Base-by-base conservation (phyloP, 805 yeast genomes). In the Candida vartiovaarae region DNA sequence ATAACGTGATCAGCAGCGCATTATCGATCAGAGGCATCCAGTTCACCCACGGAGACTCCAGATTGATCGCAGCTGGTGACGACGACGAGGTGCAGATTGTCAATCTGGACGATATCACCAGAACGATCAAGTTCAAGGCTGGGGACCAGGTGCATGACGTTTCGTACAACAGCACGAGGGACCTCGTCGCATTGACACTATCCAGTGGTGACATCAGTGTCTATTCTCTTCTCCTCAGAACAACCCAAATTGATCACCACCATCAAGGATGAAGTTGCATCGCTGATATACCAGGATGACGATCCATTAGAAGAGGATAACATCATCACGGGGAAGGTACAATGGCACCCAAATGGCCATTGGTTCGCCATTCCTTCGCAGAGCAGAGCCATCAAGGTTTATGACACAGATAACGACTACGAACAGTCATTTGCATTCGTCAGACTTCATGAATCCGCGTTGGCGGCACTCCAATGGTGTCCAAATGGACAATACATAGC, bases 261-360 rank as follows among this genome's bases (percentile, higher is more conserved):
- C 3, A 61, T 82, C 28, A 41, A 61, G 1, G 63, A 63, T 32
- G 62, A 68, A 28, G 57, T 79, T 3, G 67, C 69, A 1, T 55
- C 52, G 20, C 57, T 70, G 36, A 70, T 71, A 35, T 72, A 52
- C 48, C 60, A 53, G 10, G 80, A 74, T 33, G 64, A 62, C 26
- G 63, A 60, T n/a, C 65, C 61, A 9, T 54, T 54, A 3, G 51
- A 51, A 5, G 61, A 58, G 34, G 71, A 67, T 34, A 69, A 68
- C 54, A 62, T 75, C 36, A 57, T 75, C 1, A 64, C 80, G 26
- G 71, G 85, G 0, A 73, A 72, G 35, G 71, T 79, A 2, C 75
- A 74, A 32, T 88, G 95, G 95, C 76, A 79, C 44, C 76, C 83
- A 2, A 69, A 73, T 42, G 95, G 95, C 15, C 75, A 75, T 42